These are phyloP conservation scores for Streptanthus diversifolius DNA, from an alignment of 345 rosid species.

Conservation along the genomic window DNA sequence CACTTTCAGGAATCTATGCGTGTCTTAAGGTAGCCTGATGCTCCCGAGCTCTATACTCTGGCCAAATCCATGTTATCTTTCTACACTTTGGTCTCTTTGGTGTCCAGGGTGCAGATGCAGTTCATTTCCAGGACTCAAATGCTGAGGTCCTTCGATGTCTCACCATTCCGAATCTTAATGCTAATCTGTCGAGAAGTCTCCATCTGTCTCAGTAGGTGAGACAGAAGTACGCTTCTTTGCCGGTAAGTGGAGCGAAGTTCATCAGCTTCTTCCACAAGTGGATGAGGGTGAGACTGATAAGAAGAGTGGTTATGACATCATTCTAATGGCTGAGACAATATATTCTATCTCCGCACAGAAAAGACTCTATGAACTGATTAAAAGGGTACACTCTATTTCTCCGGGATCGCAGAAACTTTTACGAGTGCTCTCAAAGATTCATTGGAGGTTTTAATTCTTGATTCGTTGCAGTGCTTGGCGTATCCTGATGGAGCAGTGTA, in stretches of 20 bases:
- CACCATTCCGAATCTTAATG: conserved; percentile 72
- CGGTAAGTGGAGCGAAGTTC: conserved; percentile 84
- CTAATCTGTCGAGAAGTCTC: conserved; percentile 40
- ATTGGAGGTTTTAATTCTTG: background rate
- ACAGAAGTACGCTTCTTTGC: conserved; percentile 59
- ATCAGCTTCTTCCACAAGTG: conserved; percentile 54
- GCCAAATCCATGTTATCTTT: conserved; percentile 2
- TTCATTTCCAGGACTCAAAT: conserved; percentile 93
- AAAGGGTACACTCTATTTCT: conserved; percentile 50
- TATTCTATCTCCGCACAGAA: conserved; percentile 66
- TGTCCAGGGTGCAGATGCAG: conserved; percentile 55
- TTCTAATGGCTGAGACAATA: conserved; percentile 91
- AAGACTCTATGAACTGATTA: conserved; percentile 63
- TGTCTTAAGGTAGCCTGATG: conserved; percentile 60
- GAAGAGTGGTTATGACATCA: conserved; percentile 61
- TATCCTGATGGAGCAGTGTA: conserved; percentile 64
- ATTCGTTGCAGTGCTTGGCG: conserved; percentile 50
- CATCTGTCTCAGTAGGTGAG: conserved; percentile 10
- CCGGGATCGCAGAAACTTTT: background rate
- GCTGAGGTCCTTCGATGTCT: conserved; percentile 80
- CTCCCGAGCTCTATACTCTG: conserved; percentile 2
- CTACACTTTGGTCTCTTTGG: conserved; percentile 16
- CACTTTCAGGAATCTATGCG: conserved; percentile 81
- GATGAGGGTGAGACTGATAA: conserved; percentile 37
- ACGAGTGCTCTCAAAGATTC: background rate